phyloP scores from a whole-genome alignment of 169 alveolate genomes.

The Plasmodium coatneyi region DNA sequence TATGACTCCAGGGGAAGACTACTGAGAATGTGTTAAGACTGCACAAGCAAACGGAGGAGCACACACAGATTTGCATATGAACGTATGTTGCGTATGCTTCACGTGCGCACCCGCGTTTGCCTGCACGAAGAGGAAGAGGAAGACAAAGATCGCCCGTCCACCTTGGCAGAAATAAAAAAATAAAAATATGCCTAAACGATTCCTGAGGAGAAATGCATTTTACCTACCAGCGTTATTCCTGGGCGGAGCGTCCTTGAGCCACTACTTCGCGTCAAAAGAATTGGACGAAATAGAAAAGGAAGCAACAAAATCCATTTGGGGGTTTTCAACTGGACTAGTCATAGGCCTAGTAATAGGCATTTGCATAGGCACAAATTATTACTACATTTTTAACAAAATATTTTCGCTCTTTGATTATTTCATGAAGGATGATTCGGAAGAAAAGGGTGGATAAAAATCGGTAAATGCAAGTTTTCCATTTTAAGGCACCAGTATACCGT shows the following conservation, averaged over 20 bases:
- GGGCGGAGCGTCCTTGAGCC: conserved; percentile 76
- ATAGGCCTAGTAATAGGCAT: conserved; percentile 73
- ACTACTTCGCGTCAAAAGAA: conserved; percentile 72
- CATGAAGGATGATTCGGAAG: conserved; percentile 71
- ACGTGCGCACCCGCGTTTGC: background rate
- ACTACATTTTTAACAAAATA: conserved; percentile 71
- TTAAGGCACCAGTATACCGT: background rate
- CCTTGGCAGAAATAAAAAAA: conserved; percentile 13
- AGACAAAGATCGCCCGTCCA: background rate
- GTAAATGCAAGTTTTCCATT: background rate
- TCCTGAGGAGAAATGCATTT: conserved; percentile 56
- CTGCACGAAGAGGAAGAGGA: background rate
- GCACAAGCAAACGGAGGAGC: background rate
- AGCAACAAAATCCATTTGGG: conserved; percentile 71
- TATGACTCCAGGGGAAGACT: background rate
- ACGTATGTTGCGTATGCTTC: background rate
- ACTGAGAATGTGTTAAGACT: background rate
- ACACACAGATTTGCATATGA: background rate
- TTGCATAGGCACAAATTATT: conserved; percentile 73
- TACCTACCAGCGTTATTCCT: conserved; percentile 72
- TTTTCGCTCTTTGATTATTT: conserved; percentile 73
- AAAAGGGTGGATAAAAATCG: conserved; percentile 22
- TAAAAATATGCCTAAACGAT: conserved; percentile 42
- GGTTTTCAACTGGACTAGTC: conserved; percentile 75
- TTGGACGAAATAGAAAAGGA: conserved; percentile 76